Conservation (phyloP, 2,329 filamentous ascomycete genomes). For the Rutstroemia sp. region DNA sequence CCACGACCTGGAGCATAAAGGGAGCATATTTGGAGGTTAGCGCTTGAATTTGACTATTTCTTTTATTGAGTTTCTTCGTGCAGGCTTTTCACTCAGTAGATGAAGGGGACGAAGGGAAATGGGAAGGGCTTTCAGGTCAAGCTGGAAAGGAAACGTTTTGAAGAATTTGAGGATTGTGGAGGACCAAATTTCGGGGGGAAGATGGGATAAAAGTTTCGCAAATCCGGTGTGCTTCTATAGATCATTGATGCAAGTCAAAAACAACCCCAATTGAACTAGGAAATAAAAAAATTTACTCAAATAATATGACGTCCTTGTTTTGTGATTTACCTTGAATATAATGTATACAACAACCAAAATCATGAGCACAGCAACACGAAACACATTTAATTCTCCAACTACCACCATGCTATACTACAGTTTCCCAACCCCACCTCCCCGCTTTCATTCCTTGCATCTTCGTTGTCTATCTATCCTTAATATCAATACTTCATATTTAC, state of each 20-base stretch:
- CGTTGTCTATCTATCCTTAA: neutral
- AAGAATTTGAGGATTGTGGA: neutral
- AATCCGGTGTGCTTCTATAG: neutral
- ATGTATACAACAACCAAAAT: neutral
- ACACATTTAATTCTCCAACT: neutral
- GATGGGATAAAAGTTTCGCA: neutral
- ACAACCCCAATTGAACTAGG: neutral
- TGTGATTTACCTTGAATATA: no score
- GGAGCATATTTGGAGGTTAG: slow-evolving; percentile 23
- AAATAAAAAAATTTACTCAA: neutral
- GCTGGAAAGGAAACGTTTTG: neutral
- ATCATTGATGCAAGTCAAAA: slow-evolving; percentile 1
- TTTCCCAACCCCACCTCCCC: neutral
- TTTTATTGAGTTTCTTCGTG: neutral
- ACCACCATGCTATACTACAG: slow-evolving; percentile 1
- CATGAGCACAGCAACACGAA: neutral
- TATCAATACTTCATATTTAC: slow-evolving; percentile 40
- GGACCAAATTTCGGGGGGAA: neutral
- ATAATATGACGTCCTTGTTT: no score
- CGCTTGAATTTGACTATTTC: slow-evolving; percentile 16
- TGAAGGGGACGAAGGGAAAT: neutral
- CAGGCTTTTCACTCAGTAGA: neutral
- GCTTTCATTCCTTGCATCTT: neutral
- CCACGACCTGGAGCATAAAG: slow-evolving; percentile 16
- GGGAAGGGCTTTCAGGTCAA: neutral